These are phyloP conservation scores for Lactifluus echinatus DNA, from an alignment of 768 basidiomycete genomes.

Conservation along the genomic window DNA sequence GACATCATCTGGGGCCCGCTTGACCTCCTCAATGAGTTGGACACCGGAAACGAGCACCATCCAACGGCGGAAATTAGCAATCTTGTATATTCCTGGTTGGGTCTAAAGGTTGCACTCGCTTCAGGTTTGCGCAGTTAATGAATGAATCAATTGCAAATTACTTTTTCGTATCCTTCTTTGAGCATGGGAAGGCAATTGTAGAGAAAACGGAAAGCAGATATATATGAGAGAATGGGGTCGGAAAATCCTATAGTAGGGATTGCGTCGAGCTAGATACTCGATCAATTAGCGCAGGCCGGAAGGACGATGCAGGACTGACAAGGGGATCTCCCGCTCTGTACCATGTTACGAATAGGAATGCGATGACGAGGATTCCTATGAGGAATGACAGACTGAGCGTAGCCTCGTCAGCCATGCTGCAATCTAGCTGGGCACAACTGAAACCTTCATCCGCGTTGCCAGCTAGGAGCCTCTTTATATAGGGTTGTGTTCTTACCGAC, in stretches of 20 bases:
- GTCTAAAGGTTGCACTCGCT: constrained; percentile 20
- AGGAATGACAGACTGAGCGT: background rate
- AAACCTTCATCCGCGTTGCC: too few species aligned
- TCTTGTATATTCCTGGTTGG: constrained; percentile 27
- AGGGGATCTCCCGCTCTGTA: background rate
- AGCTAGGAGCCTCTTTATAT: too few species aligned
- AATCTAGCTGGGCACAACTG: background rate
- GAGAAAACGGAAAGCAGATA: background rate
- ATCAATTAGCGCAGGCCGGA: background rate
- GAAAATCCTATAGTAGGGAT: constrained; percentile 28
- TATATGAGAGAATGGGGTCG: constrained; percentile 25
- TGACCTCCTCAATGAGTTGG: constrained; percentile 32
- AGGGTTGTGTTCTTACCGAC: too few species aligned
- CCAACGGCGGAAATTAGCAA: constrained; percentile 30
- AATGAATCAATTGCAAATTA: background rate
- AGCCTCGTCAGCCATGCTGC: background rate
- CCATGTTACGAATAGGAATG: background rate
- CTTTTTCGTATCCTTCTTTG: constrained; percentile 6
- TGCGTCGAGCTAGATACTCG: background rate
- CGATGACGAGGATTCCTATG: background rate
- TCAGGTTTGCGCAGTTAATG: background rate
- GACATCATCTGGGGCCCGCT: constrained; percentile 31
- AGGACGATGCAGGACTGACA: background rate
- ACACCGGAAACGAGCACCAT: constrained; percentile 29
- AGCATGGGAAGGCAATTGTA: background rate